Percentiles rank a stretch among this genome's conserved stretches.
Conservation (phyloP, 805 yeast species). For the Metschnikowia lochheadii region DNA sequence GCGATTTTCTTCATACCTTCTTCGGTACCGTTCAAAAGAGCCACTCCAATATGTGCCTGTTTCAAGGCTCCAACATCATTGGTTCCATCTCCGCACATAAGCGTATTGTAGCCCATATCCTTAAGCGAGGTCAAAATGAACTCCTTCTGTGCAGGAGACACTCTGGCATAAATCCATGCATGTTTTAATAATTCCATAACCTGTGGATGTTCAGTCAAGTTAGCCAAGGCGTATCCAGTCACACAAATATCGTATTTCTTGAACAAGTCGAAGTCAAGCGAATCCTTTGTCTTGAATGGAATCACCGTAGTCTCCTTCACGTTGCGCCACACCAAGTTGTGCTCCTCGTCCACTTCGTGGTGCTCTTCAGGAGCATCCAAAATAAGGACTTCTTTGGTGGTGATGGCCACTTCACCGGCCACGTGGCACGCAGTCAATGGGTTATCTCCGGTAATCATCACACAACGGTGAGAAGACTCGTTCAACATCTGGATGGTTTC, state of each 20-base stretch:
- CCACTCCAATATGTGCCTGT: conserved; percentile 98
- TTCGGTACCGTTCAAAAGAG: conserved; percentile 94
- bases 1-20: conserved; percentile 87
- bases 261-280: conserved; percentile 54
- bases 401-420: conserved; percentile 87
- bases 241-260: conserved; percentile 78
- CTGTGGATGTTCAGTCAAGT: conserved; percentile 63
- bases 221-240: conserved; percentile 84
- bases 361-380: conserved; percentile 80
- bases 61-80: conserved; percentile 98
- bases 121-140: conserved; percentile 79
- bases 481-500: conserved; percentile 88
- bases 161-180: conserved; percentile 97
- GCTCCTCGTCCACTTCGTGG: conserved; percentile 42
- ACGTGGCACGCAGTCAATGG: conserved; percentile 98
- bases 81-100: conserved; percentile 99
- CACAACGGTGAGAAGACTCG: conserved; percentile 90
- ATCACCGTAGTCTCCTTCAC: conserved; percentile 70
- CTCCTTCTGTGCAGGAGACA: conserved; percentile 94
- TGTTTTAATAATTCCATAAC: conserved; percentile 71
- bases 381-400: conserved; percentile 78
- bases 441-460: conserved; percentile 98
- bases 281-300: conserved; percentile 59
- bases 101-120: conserved; percentile 83
- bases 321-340: conserved; percentile 76